Conservation (phyloP, 768 basidiomycete genomes). For the Tulasnella sp. region DNA sequence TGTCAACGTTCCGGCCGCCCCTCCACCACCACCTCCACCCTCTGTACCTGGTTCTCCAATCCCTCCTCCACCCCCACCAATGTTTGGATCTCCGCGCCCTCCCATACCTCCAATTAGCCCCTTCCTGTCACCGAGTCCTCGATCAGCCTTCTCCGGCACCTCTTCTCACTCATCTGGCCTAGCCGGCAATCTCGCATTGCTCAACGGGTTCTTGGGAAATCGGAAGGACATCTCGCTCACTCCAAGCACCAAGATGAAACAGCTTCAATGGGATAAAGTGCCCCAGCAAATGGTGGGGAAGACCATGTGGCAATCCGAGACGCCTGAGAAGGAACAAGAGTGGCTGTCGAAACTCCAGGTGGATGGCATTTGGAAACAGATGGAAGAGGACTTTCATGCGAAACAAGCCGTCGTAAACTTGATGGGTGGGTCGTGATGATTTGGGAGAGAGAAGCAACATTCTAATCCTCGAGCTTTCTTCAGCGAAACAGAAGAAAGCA, state of each 20-base stretch:
- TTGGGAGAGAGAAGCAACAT: neutral
- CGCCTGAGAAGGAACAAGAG: conserved; percentile 53
- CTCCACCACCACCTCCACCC: conserved; percentile 17
- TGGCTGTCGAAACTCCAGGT: conserved; percentile 71
- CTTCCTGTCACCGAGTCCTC: conserved; percentile 25
- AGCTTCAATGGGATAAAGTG: conserved; percentile 98
- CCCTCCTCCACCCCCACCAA: conserved; percentile 24
- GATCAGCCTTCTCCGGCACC: conserved; percentile 29
- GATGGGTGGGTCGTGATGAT: conserved; percentile 45
- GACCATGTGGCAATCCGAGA: conserved; percentile 76
- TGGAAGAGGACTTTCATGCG: conserved; percentile 97
- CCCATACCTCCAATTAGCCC: conserved; percentile 33
- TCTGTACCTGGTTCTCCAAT: conserved; percentile 23
- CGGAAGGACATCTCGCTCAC: conserved; percentile 81
- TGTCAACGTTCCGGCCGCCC: conserved; percentile 13
- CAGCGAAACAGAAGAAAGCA: conserved; percentile 73
- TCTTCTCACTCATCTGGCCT: conserved; percentile 35
- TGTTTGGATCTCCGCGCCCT: conserved; percentile 25
- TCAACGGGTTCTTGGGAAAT: conserved; percentile 43
- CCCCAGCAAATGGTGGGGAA: conserved; percentile 73
- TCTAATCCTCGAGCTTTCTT: neutral
- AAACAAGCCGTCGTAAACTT: conserved; percentile 87
- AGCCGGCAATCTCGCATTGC: conserved; percentile 20
- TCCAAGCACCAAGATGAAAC: conserved; percentile 89
- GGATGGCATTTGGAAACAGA: conserved; percentile 87